phyloP scores from a whole-genome alignment of 768 basidiomycete genomes.

The Rhodocollybia butyracea region DNA sequence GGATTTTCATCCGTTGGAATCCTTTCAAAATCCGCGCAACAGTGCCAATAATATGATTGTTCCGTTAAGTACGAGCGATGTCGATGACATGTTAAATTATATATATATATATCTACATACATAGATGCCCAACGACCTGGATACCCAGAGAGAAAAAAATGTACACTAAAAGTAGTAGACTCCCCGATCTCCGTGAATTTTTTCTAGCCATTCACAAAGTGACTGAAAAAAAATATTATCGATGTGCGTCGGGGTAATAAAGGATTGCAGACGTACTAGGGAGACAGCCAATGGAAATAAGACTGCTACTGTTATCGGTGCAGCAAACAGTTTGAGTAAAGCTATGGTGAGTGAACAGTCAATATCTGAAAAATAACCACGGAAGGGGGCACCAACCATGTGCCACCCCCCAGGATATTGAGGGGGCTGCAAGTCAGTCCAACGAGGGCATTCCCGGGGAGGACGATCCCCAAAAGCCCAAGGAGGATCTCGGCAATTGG shows the following conservation, averaged over 20 bases:
- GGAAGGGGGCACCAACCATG: not conserved
- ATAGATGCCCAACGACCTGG: too few relatives aligned
- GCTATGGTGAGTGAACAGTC: slow-evolving; percentile 20
- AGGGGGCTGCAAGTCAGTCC: slow-evolving; percentile 37
- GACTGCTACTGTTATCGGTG: slow-evolving; percentile 37
- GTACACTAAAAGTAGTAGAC: not conserved
- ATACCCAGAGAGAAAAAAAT: not conserved
- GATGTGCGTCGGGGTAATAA: not conserved
- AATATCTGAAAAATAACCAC: not conserved
- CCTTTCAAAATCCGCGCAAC: too few relatives aligned
- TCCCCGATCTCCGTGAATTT: not conserved
- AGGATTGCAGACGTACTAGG: not conserved
- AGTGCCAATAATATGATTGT: too few relatives aligned
- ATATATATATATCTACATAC: too few relatives aligned
- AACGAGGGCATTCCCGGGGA: slow-evolving; percentile 18
- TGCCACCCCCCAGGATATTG: slow-evolving; percentile 25
- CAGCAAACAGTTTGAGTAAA: slow-evolving; percentile 44
- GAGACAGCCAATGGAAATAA: slow-evolving; percentile 32
- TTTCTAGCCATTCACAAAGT: not conserved
- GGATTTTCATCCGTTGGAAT: too few relatives aligned
- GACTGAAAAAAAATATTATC: not conserved
- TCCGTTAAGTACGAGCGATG: too few relatives aligned
- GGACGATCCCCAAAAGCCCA: slow-evolving; percentile 29
- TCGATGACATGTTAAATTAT: too few relatives aligned
- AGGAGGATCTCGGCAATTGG: slow-evolving; percentile 16